phyloP scores from a whole-genome alignment of 257 asterid species.

The Gentiana straminea region DNA sequence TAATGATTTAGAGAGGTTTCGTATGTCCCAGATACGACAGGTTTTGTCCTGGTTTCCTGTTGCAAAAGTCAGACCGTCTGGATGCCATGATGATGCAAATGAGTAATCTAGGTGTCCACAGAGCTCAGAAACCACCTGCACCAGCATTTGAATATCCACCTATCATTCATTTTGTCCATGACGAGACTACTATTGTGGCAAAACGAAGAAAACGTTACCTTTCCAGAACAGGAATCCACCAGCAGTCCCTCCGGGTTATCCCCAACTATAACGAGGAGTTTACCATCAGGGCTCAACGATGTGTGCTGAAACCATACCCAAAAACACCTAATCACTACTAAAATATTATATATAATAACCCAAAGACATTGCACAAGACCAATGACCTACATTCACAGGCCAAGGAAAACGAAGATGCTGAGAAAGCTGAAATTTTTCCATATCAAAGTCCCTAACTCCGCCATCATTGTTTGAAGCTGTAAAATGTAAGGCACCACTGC shows the following conservation, averaged over 20 bases:
- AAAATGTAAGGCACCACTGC: conserved; percentile 88
- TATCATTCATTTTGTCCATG: not conserved
- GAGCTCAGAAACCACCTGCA: conserved; percentile 48
- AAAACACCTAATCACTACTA: not conserved
- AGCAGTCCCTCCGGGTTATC: conserved; percentile 64
- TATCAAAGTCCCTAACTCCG: conserved; percentile 81
- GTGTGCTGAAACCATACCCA: conserved; percentile 56
- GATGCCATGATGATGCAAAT: conserved; percentile 96
- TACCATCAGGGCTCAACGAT: conserved; percentile 76
- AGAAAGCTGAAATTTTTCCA: conserved; percentile 71
- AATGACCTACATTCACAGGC: conserved; percentile 85
- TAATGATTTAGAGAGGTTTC: conserved; percentile 56
- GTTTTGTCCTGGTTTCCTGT: conserved; percentile 97
- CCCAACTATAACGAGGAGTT: conserved; percentile 67
- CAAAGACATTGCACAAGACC: not conserved
- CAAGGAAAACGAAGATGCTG: conserved; percentile 63
- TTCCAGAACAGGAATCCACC: conserved; percentile 70
- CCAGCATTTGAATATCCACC: not conserved
- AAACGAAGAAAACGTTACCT: conserved; percentile 27
- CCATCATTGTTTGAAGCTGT: conserved; percentile 83
- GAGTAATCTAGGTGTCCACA: conserved; percentile 74
- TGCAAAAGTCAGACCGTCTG: conserved; percentile 69
- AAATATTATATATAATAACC: not conserved
- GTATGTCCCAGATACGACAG: conserved; percentile 77
- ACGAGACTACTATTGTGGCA: too few species aligned